Base-by-base conservation (phyloP, 352 stramenopile species). In the Thraustotheca clavata region DNA sequence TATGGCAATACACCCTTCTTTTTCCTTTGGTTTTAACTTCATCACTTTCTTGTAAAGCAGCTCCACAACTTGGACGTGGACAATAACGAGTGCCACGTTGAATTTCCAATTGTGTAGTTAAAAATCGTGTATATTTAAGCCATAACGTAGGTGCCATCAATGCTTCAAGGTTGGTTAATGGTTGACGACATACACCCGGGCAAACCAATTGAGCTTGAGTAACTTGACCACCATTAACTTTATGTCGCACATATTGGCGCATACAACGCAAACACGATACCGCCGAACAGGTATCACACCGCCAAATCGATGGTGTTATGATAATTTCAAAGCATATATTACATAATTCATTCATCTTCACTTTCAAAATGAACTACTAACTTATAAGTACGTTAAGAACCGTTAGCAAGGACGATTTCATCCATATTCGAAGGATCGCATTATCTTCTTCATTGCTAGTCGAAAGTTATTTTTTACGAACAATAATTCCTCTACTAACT, bases 181-280 rank as follows among this genome's bases (percentile, higher is more conserved):
- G 38, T n/a, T 35, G 12, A 18, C 57, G 57, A 22, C 57, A 65
- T 24, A 32, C 26, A 34, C 57, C 57, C 27, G 57, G 57, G 31
- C 57, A 65, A 3, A 65, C 57, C 1, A 65, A 46, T 41, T 65
- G 57, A 18, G 29, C 46, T 12, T 27, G 26, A 11, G 33, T 48
- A 4, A 65, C 57, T 65, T 65, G 33, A 11, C 57, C 57, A 24
- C 46, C 46, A 16, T 50, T 54, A 20, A 65, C 57, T 34, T 65
- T 65, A 46, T 65, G 57, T 20, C 57, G 57, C 3, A 65, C 46
- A 32, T 65, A 65, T 36, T 65, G 33, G 20, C 57, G 57, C n/a
- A 65, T 50, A 22, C 57, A 65, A 7, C 33, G 57, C 29, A 36
- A 41, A 46, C 57, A 65, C 20, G 43, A 36, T 8, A 65, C 27